A percentile compares a stretch with the other conserved stretches of the same genome.
Evolutionary conservation across 768 basidiomycete genomes (phyloP).

Genomic region (Auricularia sp.): DNA sequence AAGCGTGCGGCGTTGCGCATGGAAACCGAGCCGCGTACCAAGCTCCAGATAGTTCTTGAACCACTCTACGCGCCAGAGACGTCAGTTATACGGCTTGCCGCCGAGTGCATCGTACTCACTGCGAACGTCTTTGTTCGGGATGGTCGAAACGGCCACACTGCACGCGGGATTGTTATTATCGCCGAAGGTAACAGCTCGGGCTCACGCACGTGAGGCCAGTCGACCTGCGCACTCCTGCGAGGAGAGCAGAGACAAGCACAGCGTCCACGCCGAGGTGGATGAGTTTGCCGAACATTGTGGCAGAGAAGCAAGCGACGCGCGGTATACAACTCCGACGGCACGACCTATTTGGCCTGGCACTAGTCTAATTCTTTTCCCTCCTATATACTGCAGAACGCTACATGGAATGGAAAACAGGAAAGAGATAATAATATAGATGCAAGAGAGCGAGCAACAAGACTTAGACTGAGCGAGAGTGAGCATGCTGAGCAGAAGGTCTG

Average conservation of each 20-base stretch:
- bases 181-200: not conserved
- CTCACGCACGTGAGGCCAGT: conserved; percentile 74
- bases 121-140: conserved; percentile 83
- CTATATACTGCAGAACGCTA: not conserved
- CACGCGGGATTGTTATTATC: too few relatives aligned
- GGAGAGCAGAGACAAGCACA: conserved; percentile 64
- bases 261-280: conserved; percentile 72
- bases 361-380: not conserved
- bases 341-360: not conserved
- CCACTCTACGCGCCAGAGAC: conserved; percentile 39
- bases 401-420: not conserved
- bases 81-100: not conserved
- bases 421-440: not conserved
- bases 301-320: not conserved
- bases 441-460: not conserved
- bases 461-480: too few relatives aligned
- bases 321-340: not conserved
- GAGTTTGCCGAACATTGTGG: conserved; percentile 53
- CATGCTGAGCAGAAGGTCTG: not conserved
- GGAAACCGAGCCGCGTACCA: conserved; percentile 36
- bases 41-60: conserved; percentile 71
- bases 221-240: conserved; percentile 75
- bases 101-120: conserved; percentile 39
- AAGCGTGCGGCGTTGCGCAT: conserved; percentile 8
- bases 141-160: conserved; percentile 60